Base-by-base conservation (phyloP, 352 stramenopile species). In the Thalassiosira livingstoniorum region DNA sequence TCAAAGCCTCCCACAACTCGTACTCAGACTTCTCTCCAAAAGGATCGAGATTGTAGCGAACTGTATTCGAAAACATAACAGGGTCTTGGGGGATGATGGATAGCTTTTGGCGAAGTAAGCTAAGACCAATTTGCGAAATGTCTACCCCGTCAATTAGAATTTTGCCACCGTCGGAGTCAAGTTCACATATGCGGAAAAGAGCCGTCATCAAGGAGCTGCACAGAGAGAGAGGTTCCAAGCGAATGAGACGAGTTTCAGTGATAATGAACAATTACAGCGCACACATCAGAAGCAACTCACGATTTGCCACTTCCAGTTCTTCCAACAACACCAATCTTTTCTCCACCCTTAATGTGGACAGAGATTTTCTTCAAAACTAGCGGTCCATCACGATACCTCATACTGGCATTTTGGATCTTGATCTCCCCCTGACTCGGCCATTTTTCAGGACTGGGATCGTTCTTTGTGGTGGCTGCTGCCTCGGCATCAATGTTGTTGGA, bases 121-220 rank as follows among this genome's bases (percentile, higher is more conserved):
- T 74, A 13, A 91, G 85, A 18, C 90, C 87, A 83, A 95, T 90
- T 18, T 83, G 61, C 23, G 89, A 87, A 37, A 95, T 96, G 63
- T 98, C 92, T 29, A 98, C 88, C 21, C 95, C 96, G 89, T 99
- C 97, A 66, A 99, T 98, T 18, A 92, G 62, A 69, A 98, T 96
- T 18, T 88, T 88, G 0, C 96, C 96, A 21, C 83, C 87, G 51
- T 93, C 83, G 21, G 90, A 43, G 62, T 92, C 83, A 61, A 95
- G 90, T 66, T 95, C 88, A 23, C 91, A 91, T 32, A 96, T 91
- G 31, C 94, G 91, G 63, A 97, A 97, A 0, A 97, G 88, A 34
- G 85, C 85, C 51, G 89, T 86, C 82, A 96, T 94, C 15, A 96
- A 54, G 45, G 83, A 92, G n/a, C n/a, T n/a, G n/a, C n/a, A n/a